Percentiles rank a stretch among this genome's conserved stretches.
These are phyloP conservation scores for Pyrus hybrid DNA, from an alignment of 331 rosid genomes.

Conservation along the genomic window DNA sequence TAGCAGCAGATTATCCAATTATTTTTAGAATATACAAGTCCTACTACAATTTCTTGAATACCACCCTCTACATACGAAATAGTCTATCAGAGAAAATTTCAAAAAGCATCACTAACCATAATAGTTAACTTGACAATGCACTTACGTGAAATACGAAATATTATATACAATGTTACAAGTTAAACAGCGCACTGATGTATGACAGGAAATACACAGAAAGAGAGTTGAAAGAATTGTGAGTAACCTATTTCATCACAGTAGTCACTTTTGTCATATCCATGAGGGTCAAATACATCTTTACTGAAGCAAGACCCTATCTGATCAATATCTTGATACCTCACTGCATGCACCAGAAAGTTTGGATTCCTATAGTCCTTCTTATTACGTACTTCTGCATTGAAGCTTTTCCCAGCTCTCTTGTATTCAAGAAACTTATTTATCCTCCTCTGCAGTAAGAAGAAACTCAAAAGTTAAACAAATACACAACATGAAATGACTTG, in stretches of 20 bases:
- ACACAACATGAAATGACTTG: background rate
- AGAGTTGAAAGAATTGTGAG: constrained; percentile 18
- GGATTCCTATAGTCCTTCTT: constrained; percentile 94
- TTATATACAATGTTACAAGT: background rate
- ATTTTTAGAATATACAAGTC: constrained; percentile 8
- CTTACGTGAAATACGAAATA: background rate
- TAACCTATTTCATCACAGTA: constrained; percentile 82
- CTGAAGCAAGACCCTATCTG: constrained; percentile 95
- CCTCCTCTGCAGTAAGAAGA: constrained; percentile 51
- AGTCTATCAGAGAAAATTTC: background rate
- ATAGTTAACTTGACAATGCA: background rate
- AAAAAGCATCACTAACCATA: background rate
- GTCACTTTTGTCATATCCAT: constrained; percentile 84
- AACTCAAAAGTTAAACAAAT: constrained; percentile 7
- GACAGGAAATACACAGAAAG: background rate
- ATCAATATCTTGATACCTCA: constrained; percentile 92
- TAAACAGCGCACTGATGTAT: background rate
- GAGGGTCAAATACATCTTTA: constrained; percentile 95
- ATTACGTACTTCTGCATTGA: constrained; percentile 89
- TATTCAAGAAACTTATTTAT: constrained; percentile 81
- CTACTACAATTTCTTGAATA: background rate
- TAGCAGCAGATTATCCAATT: constrained; percentile 5
- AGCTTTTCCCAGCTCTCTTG: constrained; percentile 89
- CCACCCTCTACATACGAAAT: background rate
- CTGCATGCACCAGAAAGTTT: constrained; percentile 87